phyloP scores from a whole-genome alignment of 108 stramenopile species.

The Aurantiochytrium sp. region DNA sequence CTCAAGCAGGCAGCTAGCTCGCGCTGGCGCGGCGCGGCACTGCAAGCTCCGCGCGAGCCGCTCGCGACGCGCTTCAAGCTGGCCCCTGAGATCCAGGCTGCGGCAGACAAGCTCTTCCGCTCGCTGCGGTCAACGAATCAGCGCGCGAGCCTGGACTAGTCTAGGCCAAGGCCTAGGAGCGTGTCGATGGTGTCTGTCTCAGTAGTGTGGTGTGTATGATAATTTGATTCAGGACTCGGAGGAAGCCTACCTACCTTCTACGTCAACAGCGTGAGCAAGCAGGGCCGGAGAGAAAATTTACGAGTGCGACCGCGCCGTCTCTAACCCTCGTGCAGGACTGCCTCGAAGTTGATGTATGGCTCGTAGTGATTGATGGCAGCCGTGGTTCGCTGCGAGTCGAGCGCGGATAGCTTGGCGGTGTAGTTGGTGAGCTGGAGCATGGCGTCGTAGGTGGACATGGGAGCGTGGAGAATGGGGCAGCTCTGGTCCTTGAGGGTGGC shows the following conservation, averaged over 20 bases:
- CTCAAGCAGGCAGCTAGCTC: too few species aligned
- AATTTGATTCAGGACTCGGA: too few species aligned
- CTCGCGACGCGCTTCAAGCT: neutral
- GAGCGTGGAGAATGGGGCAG: conserved; percentile 69
- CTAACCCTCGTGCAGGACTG: conserved; percentile 44
- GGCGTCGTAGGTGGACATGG: conserved; percentile 65
- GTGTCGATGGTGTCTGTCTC: too few species aligned
- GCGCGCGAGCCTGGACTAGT: too few species aligned
- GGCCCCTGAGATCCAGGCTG: neutral
- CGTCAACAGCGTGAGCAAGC: too few species aligned
- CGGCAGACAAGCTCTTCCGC: neutral
- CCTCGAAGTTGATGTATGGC: conserved; percentile 82
- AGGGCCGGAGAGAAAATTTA: too few species aligned
- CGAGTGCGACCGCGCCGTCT: too few species aligned
- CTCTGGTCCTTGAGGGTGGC: conserved; percentile 68
- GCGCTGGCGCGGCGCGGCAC: too few species aligned
- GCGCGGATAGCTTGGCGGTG: conserved; percentile 81
- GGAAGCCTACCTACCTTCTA: too few species aligned
- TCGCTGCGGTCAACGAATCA: neutral
- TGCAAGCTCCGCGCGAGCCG: neutral
- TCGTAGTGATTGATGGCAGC: conserved; percentile 80
- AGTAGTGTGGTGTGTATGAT: too few species aligned
- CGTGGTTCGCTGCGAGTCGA: conserved; percentile 71
- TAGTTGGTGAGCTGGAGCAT: conserved; percentile 72
- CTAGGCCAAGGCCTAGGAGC: too few species aligned